phyloP scores from a whole-genome alignment of 495 filamentous ascomycete species.

The Elaphomyces granulatus region DNA sequence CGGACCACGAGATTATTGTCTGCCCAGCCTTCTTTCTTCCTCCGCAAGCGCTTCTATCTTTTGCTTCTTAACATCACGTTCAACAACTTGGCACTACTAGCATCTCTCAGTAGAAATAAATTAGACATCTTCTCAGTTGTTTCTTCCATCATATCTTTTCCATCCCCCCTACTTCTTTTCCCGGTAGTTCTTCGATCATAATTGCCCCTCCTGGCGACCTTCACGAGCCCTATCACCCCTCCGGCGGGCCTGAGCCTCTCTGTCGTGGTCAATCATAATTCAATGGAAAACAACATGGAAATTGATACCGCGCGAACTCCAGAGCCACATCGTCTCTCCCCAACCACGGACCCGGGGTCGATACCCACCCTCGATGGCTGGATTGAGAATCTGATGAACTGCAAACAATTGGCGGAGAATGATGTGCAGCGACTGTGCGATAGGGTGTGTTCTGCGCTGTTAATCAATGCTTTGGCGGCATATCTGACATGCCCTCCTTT shows the following conservation, averaged over 20 bases:
- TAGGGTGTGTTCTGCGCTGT: conserved; percentile 57
- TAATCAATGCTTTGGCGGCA: neutral
- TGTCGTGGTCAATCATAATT: too few species aligned
- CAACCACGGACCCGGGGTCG: conserved; percentile 64
- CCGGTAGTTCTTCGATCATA: too few species aligned
- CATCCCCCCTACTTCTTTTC: conserved; percentile 19
- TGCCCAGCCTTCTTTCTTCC: too few species aligned
- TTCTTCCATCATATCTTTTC: conserved; percentile 1
- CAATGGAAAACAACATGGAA: conserved; percentile 99
- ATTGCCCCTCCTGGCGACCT: too few species aligned
- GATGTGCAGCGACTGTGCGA: conserved; percentile 96
- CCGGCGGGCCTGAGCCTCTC: conserved; percentile 12
- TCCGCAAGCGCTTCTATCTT: too few species aligned
- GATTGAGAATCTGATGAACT: conserved; percentile 97
- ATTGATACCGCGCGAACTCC: conserved; percentile 66
- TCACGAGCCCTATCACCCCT: neutral
- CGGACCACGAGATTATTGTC: too few species aligned
- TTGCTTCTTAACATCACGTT: too few species aligned
- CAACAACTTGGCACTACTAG: too few species aligned
- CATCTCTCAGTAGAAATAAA: too few species aligned
- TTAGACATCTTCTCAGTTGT: too few species aligned
- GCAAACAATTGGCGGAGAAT: conserved; percentile 89
- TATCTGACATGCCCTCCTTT: neutral
- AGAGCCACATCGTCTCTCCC: conserved; percentile 60
- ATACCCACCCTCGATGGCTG: conserved; percentile 92